Conservation (phyloP, 2,329 filamentous ascomycete genomes). For the Orbilia javanica region DNA sequence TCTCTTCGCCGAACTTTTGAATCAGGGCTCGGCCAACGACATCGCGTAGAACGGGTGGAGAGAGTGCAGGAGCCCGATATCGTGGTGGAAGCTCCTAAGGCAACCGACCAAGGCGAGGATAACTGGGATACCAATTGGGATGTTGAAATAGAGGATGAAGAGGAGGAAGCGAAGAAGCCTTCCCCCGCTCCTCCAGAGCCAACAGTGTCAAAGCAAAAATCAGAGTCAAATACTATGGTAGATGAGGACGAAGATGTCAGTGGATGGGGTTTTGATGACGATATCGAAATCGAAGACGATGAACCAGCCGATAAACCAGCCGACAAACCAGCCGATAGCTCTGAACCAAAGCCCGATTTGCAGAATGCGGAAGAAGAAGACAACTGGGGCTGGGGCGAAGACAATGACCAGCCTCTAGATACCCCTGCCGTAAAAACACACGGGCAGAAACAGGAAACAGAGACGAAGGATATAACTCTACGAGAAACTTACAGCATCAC, state of each 20-base stretch:
- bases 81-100: constrained; percentile 33
- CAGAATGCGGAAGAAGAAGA: constrained; percentile 66
- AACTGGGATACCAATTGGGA: constrained; percentile 76
- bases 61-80: constrained; percentile 76
- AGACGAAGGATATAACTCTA: constrained; percentile 75
- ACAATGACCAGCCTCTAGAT: constrained; percentile 69
- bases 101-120: constrained; percentile 66
- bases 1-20: constrained; percentile 78
- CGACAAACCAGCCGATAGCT: constrained; percentile 61
- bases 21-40: constrained; percentile 75
- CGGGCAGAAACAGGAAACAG: constrained; percentile 53
- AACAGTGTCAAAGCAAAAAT: constrained; percentile 37
- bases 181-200: too few species aligned
- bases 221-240: constrained; percentile 33
- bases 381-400: constrained; percentile 88
- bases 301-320: constrained; percentile 65
- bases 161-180: constrained; percentile 68
- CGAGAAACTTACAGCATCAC: constrained; percentile 90
- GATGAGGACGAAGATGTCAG: constrained; percentile 66
- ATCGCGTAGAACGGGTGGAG: constrained; percentile 84
- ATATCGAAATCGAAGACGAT: constrained; percentile 61
- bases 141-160: constrained; percentile 76
- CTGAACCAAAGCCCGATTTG: background rate
- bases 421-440: constrained; percentile 61
- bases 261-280: constrained; percentile 69